Base-by-base conservation (phyloP, 805 yeast genomes). In the Pichia eremophila region DNA sequence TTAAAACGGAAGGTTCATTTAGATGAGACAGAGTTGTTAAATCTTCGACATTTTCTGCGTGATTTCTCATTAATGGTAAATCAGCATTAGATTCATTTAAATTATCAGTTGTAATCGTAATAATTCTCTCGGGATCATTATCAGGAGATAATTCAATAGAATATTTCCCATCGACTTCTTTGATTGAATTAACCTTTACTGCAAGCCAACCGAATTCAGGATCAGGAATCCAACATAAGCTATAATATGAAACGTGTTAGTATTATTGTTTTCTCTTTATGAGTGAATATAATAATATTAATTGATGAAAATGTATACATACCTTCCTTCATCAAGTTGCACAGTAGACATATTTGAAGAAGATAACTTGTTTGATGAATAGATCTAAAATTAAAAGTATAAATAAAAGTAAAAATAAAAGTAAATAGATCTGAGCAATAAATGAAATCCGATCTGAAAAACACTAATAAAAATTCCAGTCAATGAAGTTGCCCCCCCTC, bases 1-100 rank as follows among this genome's bases (percentile, higher is more conserved):
- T 95, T 55, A 91, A 74, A 43, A 91, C 96, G 1, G 97, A 95
- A 1, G 99, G 98, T 65, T 91, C 99, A 65, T 91, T 91, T 57
- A 93, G 71, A 62, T 91, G 90, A 0, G 97, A 89, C 47, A 91
- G 74, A 46, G 89, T 83, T 2, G 98, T 93, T 59, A 91, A 75
- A 68, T 93, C 99, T 63, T 91, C 97, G 18, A 95, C 88, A 4
- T 96, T 85, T 66, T 91, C 99, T 53, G 88, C 73, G 45, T 96
- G 97, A 63, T 91, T 91, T 63, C 96, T 77, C 62, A 90, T 74
- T 32, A 88, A 79, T 5, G 96, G 95, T 47, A 87, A 71, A 46
- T 75, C 75, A 5, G 70, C 63, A 46, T 81, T 76, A 43, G 75
- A 75, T 53, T 77, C 82, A 54, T 69, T 68, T 54, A 80, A 59